Conservation (phyloP, 2,329 filamentous ascomycete genomes). For the Paracorniculantispora psalliotae region DNA sequence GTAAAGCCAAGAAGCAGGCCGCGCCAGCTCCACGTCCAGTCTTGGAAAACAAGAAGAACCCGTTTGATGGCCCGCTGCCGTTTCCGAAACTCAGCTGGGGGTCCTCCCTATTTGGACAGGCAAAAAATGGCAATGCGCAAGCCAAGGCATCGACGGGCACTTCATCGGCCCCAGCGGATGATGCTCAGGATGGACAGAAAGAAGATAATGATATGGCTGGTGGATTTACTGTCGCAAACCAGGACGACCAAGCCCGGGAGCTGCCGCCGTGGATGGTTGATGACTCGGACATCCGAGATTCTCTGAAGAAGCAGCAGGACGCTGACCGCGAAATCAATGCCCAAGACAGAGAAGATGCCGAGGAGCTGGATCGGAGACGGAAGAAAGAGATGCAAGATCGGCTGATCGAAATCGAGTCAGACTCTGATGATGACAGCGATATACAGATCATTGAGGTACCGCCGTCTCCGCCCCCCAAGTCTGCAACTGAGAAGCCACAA, state of each 20-base stretch:
- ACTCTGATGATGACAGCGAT: constrained; percentile 53
- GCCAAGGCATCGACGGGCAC: neutral
- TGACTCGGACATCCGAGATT: constrained; percentile 60
- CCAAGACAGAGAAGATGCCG: constrained; percentile 53
- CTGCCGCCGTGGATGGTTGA: constrained; percentile 74
- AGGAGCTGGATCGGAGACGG: constrained; percentile 49
- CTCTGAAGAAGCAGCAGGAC: constrained; percentile 53
- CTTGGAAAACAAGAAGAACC: constrained; percentile 52
- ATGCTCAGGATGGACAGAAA: constrained; percentile 18
- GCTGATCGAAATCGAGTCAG: constrained; percentile 59
- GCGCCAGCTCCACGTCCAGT: constrained; percentile 33
- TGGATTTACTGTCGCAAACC: constrained; percentile 29
- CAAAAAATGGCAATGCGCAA: constrained; percentile 21
- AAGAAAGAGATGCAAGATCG: constrained; percentile 39
- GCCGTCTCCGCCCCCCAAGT: constrained; percentile 25
- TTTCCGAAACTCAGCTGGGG: constrained; percentile 81
- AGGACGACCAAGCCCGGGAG: constrained; percentile 32
- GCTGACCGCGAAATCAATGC: constrained; percentile 58
- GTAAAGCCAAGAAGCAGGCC: constrained; percentile 49
- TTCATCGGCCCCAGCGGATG: neutral
- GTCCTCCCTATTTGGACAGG: constrained; percentile 52
- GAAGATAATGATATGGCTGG: constrained; percentile 26
- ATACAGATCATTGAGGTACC: constrained; percentile 52
- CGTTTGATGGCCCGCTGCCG: constrained; percentile 75
- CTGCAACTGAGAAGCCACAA: neutral